Evolutionary conservation across 805 yeast genomes (phyloP).

Genomic region (Teunomyces funiuensis): DNA sequence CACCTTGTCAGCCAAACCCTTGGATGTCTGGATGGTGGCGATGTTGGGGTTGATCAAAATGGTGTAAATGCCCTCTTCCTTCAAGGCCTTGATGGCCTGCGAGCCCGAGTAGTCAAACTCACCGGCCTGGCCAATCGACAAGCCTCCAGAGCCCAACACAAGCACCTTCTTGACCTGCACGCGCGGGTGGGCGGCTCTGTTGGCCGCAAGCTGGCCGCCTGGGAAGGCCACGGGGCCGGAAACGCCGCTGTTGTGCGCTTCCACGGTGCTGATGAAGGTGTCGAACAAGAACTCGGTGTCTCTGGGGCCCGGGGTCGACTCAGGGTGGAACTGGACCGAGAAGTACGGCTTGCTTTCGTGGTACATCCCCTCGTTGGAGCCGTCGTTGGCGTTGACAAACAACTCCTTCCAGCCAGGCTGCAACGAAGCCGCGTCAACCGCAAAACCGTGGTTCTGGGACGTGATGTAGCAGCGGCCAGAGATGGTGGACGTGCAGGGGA

Average conservation of each 20-base stretch:
- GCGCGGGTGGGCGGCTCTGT: slow-evolving; percentile 72
- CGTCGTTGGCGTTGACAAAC: slow-evolving; percentile 94
- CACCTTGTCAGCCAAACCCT: slow-evolving; percentile 97
- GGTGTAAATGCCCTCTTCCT: slow-evolving; percentile 96
- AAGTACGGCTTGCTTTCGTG: slow-evolving; percentile 84
- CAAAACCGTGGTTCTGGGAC: slow-evolving; percentile 98
- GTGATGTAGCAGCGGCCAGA: slow-evolving; percentile 98
- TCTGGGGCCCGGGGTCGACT: slow-evolving; percentile 98
- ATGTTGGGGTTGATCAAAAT: slow-evolving; percentile 95
- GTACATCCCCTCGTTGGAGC: slow-evolving; percentile 97
- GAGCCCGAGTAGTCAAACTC: slow-evolving; percentile 99
- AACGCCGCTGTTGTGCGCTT: slow-evolving; percentile 55
- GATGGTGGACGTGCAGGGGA: slow-evolving; percentile 86
- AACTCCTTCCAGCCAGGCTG: slow-evolving; percentile 85
- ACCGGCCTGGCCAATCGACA: slow-evolving; percentile 98
- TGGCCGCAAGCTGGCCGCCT: slow-evolving; percentile 78
- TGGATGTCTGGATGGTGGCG: slow-evolving; percentile 97
- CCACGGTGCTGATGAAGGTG: slow-evolving; percentile 83
- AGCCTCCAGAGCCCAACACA: slow-evolving; percentile 96
- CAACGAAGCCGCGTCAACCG: slow-evolving; percentile 83
- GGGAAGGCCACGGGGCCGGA: slow-evolving; percentile 84
- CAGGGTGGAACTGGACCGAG: slow-evolving; percentile 99
- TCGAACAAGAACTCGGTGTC: slow-evolving; percentile 98
- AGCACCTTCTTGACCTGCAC: slow-evolving; percentile 86
- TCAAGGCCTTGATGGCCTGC: slow-evolving; percentile 97